Percentiles rank a stretch among this genome's conserved stretches.
These are phyloP conservation scores for Candida sithepensis DNA, from an alignment of 805 yeast species.

Conservation along the genomic window DNA sequence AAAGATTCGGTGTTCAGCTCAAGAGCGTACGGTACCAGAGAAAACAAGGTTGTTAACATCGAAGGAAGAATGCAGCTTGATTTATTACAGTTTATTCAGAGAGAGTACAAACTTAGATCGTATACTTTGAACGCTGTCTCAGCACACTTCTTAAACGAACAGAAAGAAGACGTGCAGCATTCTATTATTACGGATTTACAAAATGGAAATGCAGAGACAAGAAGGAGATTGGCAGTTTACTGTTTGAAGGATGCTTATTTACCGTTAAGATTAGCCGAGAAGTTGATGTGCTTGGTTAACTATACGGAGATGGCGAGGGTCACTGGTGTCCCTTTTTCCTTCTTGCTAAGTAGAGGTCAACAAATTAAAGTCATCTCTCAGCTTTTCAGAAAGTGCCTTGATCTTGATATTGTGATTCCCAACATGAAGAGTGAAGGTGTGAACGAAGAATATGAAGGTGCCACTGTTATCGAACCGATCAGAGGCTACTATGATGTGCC, in stretches of 20 bases:
- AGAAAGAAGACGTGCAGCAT: conserved; percentile 97
- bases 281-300: conserved; percentile 92
- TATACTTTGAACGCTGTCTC: conserved; percentile 94
- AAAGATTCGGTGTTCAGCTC: conserved; percentile 85
- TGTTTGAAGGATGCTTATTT: conserved; percentile 95
- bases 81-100: conserved; percentile 83
- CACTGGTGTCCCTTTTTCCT: conserved; percentile 96
- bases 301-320: conserved; percentile 99
- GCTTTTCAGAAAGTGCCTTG: conserved; percentile 85
- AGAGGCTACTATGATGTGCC: conserved; percentile 97
- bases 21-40: conserved; percentile 94
- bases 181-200: conserved; percentile 94
- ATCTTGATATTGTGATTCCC: conserved; percentile 85
- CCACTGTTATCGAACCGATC: conserved; percentile 95
- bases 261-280: conserved; percentile 84
- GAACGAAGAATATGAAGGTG: conserved; percentile 96
- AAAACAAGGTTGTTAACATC: conserved; percentile 83
- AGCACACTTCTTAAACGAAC: conserved; percentile 90
- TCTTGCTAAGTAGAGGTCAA: conserved; percentile 86
- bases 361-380: conserved; percentile 97
- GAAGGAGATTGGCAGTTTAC: conserved; percentile 93
- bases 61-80: conserved; percentile 97
- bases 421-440: conserved; percentile 80
- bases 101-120: conserved; percentile 92
- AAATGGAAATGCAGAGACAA: conserved; percentile 86